Base-by-base conservation (phyloP, 192 early-diverging fungal genomes). In the Umbelopsis sp. region DNA sequence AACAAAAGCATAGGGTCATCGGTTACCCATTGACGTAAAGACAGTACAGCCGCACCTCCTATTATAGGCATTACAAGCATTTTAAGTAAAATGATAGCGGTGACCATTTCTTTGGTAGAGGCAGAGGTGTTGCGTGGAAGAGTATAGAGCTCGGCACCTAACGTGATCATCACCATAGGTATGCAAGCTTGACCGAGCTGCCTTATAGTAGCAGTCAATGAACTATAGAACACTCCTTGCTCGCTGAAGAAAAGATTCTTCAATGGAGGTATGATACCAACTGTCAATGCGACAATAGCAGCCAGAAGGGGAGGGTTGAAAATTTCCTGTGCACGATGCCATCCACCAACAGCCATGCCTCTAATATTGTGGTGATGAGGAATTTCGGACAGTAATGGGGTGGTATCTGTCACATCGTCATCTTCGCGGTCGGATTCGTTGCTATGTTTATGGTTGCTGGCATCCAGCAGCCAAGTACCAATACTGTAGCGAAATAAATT, bases 1-100 rank as follows among this genome's bases (percentile, higher is more conserved):
- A 75, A 70, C 68, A 36, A 65, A 11, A 75, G 25, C 74, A 75
- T 75, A 32, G 74, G 74, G 50, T 75, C 74, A 26, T 51, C 26
- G 4, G 70, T 20, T 16, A 66, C 62, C 53, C 47, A 70, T 21
- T 36, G 21, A 9, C 45, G 38, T 20, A 69, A 65, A 0, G 44
- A 38, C 17, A 75, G 10, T n/a, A 75, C 45, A 9, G 70, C 20
- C 0, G 36, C 17, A 2, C 41, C 65, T 14, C 68, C 74, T 17
- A 75, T 49, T 6, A 70, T 9, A 4, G 74, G 74, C 74, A 75
- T 75, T 1, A 75, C 36, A 6, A 66, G 8, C 45, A 75, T 41
- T 45, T 66, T 65, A 0, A 75, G 21, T n/a, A 51, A 38, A 25
- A 49, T 29, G 41, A 70, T 70, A 5, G 45, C 34, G 10, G 56